Conservation (phyloP, 495 filamentous ascomycete species). For the Mycothermus thermophilus region DNA sequence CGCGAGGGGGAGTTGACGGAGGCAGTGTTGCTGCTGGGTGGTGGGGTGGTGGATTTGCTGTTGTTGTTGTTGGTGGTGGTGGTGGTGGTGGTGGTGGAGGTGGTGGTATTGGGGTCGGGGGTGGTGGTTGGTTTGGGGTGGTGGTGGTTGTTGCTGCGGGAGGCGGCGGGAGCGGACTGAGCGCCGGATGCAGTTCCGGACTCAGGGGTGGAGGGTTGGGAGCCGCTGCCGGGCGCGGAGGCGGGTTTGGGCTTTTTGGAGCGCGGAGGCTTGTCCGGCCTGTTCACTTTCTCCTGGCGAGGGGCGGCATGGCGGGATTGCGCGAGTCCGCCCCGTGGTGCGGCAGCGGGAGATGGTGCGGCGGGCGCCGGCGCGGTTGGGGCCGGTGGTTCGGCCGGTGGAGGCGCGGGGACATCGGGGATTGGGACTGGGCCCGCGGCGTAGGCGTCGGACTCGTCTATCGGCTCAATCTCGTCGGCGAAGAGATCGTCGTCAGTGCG, state of each 20-base stretch:
- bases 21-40: conserved; percentile 16
- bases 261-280: not conserved
- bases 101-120: not conserved
- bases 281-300: no score
- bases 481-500: conserved; percentile 40
- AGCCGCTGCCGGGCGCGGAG: no score
- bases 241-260: no score
- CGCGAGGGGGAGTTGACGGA: conserved; percentile 20
- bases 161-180: not conserved
- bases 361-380: not conserved
- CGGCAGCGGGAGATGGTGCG: no score
- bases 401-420: not conserved
- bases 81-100: conserved; percentile 1
- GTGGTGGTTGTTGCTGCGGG: conserved; percentile 1
- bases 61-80: conserved; percentile 3
- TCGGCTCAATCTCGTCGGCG: conserved; percentile 36
- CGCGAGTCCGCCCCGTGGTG: no score
- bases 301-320: not conserved
- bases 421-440: not conserved
- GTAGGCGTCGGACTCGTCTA: conserved; percentile 9
- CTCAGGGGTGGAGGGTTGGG: not conserved
- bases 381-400: not conserved
- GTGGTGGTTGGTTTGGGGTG: conserved; percentile 1
- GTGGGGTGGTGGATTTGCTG: conserved; percentile 2
- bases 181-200: not conserved